Evolutionary conservation across 352 stramenopile species (phyloP).

Genomic region (Pythium oligandrum): DNA sequence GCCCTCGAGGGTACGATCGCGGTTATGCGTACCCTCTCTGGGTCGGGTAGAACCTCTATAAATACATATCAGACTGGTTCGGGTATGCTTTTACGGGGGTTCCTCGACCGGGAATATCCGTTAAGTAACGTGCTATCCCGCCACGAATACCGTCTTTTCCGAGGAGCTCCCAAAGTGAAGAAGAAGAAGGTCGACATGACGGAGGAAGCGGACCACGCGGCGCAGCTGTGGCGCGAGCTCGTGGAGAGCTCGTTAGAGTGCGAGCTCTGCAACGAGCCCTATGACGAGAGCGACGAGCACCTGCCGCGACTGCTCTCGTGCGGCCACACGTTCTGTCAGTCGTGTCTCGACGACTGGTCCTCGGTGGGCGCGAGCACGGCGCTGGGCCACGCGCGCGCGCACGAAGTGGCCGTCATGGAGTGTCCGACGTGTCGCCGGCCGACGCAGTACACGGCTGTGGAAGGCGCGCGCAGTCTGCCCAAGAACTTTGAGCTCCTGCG

Average conservation of each 20-base stretch:
- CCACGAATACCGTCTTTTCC: too few relatives aligned
- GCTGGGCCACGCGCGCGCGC: constrained; percentile 12
- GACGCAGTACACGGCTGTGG: constrained; percentile 37
- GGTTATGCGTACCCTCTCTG: too few relatives aligned
- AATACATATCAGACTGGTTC: too few relatives aligned
- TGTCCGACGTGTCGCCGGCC: constrained; percentile 69
- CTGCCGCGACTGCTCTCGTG: constrained; percentile 67
- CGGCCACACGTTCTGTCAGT: constrained; percentile 83
- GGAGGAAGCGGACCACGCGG: constrained; percentile 41
- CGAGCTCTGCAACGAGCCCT: constrained; percentile 83
- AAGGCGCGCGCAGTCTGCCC: constrained; percentile 49
- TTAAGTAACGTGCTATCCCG: too few relatives aligned
- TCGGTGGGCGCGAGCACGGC: constrained; percentile 23
- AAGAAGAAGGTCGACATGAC: too few relatives aligned
- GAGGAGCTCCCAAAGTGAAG: too few relatives aligned
- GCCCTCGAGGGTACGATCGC: too few relatives aligned
- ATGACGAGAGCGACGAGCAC: constrained; percentile 65
- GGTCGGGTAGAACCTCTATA: too few relatives aligned
- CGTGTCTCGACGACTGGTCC: constrained; percentile 64
- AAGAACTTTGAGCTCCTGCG: constrained; percentile 86
- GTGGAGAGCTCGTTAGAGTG: constrained; percentile 79
- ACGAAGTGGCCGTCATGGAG: constrained; percentile 34
- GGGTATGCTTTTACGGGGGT: too few relatives aligned
- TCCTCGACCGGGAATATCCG: too few relatives aligned
- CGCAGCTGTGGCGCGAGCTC: constrained; percentile 63